Conservation (phyloP, 352 stramenopile genomes). For the Phytophthora pisi region DNA sequence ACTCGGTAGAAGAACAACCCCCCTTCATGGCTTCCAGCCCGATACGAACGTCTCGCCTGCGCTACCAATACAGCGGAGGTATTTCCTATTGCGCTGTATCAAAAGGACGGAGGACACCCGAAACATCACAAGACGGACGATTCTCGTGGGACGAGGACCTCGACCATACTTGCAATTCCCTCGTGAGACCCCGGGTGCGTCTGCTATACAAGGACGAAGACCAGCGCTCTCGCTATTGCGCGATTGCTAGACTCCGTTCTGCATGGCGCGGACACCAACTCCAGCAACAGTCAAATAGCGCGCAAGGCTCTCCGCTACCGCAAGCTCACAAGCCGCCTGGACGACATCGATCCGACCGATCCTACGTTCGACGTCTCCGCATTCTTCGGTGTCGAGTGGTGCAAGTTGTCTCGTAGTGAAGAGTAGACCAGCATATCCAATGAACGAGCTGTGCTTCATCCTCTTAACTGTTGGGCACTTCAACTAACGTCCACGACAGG, state of each 20-base stretch:
- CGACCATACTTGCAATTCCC: too few relatives aligned
- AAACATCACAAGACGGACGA: too few relatives aligned
- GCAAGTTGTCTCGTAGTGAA: not conserved
- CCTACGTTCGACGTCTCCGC: constrained; percentile 17
- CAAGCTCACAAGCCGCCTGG: constrained; percentile 4
- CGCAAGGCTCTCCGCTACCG: constrained; percentile 21
- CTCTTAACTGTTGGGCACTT: too few relatives aligned
- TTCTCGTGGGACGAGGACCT: too few relatives aligned
- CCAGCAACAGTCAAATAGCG: constrained; percentile 8
- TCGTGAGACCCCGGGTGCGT: not conserved
- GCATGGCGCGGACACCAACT: not conserved
- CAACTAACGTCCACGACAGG: too few relatives aligned
- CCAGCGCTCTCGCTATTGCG: constrained; percentile 1
- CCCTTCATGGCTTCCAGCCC: too few relatives aligned
- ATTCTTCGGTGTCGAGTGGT: constrained; percentile 21
- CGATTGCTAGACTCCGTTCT: constrained; percentile 9
- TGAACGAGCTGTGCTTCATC: too few relatives aligned
- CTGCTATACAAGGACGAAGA: constrained; percentile 15
- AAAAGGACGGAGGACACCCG: too few relatives aligned
- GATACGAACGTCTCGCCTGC: too few relatives aligned
- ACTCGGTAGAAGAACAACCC: too few relatives aligned
- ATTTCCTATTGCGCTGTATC: too few relatives aligned
- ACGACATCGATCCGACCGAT: constrained; percentile 12
- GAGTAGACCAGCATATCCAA: not conserved
- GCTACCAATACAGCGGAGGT: too few relatives aligned